These are phyloP conservation scores for Picea mariana DNA, from an alignment of 83 land plant species.

Conservation along the genomic window DNA sequence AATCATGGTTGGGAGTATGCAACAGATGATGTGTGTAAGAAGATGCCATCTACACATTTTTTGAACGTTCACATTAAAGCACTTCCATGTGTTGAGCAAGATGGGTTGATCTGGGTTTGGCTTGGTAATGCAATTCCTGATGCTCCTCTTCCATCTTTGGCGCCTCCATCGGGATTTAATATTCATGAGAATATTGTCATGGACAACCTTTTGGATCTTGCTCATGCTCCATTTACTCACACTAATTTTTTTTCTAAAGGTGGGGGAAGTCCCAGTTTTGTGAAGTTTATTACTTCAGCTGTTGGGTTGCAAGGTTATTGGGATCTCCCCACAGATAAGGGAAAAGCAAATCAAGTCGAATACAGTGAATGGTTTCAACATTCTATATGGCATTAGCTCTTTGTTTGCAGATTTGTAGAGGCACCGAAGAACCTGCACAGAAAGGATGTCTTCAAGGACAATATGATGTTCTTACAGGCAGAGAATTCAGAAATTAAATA, in stretches of 20 bases:
- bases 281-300: too few relatives aligned
- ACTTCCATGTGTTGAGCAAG: slow-evolving; percentile 91
- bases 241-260: slow-evolving; percentile 97
- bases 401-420: too few relatives aligned
- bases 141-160: slow-evolving; percentile 66
- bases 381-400: too few relatives aligned
- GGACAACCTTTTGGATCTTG: slow-evolving; percentile 94
- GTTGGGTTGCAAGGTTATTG: too few relatives aligned
- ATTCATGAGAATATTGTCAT: slow-evolving; percentile 91
- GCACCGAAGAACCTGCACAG: too few relatives aligned
- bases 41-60: slow-evolving; percentile 91
- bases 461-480: too few relatives aligned
- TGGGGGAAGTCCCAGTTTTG: slow-evolving; percentile 91
- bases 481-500: too few relatives aligned
- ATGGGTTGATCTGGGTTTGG: slow-evolving; percentile 99
- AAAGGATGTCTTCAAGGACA: too few relatives aligned
- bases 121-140: slow-evolving; percentile 86
- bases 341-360: too few relatives aligned
- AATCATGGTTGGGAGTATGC: slow-evolving; percentile 99
- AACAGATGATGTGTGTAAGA: slow-evolving; percentile 90
- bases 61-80: slow-evolving; percentile 72
- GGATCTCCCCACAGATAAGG: too few relatives aligned
- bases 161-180: slow-evolving; percentile 78
- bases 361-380: too few relatives aligned
- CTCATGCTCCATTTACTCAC: slow-evolving; percentile 98